Evolutionary conservation across 305 asterid genomes (phyloP).

Genomic region (Rubia balearica): DNA sequence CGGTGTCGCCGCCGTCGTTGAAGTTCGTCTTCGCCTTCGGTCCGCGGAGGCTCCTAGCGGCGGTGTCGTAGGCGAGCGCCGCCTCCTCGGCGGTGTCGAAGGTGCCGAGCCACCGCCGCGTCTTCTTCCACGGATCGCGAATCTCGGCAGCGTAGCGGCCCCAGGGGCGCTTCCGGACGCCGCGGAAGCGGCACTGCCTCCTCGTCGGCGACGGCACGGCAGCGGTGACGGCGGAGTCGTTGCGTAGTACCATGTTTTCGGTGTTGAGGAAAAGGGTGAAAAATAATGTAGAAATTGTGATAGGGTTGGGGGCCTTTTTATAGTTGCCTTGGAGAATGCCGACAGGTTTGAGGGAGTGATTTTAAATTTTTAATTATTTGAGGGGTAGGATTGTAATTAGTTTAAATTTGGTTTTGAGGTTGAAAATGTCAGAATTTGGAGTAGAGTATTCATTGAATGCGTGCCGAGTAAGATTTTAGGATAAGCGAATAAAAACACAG

Average conservation of each 20-base stretch:
- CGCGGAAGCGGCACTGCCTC: constrained; percentile 40
- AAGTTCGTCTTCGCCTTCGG: constrained; percentile 58
- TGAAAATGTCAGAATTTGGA: not conserved
- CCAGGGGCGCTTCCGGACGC: constrained; percentile 58
- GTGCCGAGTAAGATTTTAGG: constrained; percentile 13
- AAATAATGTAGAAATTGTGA: not conserved
- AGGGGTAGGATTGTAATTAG: not conserved
- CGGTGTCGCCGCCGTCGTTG: constrained; percentile 20
- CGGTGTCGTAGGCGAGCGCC: constrained; percentile 61
- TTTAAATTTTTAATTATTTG: not conserved
- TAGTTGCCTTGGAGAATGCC: constrained; percentile 22
- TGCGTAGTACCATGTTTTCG: not conserved
- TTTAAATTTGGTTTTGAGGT: not conserved
- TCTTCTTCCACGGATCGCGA: constrained; percentile 64
- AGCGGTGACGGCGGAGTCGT: constrained; percentile 8
- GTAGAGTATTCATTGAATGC: constrained; percentile 6
- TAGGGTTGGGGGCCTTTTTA: constrained; percentile 6
- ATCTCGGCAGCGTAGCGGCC: constrained; percentile 62
- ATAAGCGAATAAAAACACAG: not conserved
- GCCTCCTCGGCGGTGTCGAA: constrained; percentile 65
- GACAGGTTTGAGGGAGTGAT: constrained; percentile 12
- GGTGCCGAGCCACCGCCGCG: constrained; percentile 67
- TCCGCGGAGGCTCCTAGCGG: constrained; percentile 55
- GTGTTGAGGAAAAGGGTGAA: not conserved
- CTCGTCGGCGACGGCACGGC: not conserved